Evolutionary conservation across 495 filamentous ascomycete genomes (phyloP), one percentile per base, ranked within the genome.

Genomic region (Xylaria cubensis): DNA sequence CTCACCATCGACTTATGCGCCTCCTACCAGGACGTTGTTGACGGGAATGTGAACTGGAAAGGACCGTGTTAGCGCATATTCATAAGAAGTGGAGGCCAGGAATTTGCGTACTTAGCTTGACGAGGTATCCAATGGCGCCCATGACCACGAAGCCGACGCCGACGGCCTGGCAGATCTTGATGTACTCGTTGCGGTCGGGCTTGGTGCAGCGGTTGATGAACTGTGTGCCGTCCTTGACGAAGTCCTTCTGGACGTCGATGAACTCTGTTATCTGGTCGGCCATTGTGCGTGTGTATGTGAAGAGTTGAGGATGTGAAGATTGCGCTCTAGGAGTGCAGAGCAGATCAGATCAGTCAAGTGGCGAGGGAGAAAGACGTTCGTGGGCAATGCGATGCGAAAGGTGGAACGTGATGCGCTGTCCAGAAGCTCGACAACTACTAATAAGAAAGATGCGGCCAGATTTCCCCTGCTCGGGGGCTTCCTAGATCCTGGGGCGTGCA

Each of bases 121-220:
- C 92, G 66, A 97, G 84, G 84, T 96, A 98, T 68, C 95, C 95
- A 78, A 95, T 94, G 19, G 77, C 77, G 36, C 77, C 75, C 83
- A 72, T 72, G 41, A 72, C 89, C 39, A 97, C 78, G 84, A 97
- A 97, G 61, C 94, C 94, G 75, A 97, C 91, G 74, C 95, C 96
- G 72, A 99, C 96, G 72, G 96, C 95, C 82, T 97, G 94, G 77
- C 89, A 94, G 83, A 99, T 96, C 86, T 96, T 94, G 78, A 97
- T 88, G 85, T 97, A 98, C 78, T 97, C 94, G 71, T 90, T 87
- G 80, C 89, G 89, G 82, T 97, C 94, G 76, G 94, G 93, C 85
- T 95, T 95, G 63, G 90, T 92, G 86, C 93, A 94, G 75, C 92
- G 86, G 81, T 92, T 93, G 72, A 95, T 84, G 82, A 95, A 95